phyloP scores from a whole-genome alignment of 495 filamentous ascomycete species.

The Penicillium desertorum region DNA sequence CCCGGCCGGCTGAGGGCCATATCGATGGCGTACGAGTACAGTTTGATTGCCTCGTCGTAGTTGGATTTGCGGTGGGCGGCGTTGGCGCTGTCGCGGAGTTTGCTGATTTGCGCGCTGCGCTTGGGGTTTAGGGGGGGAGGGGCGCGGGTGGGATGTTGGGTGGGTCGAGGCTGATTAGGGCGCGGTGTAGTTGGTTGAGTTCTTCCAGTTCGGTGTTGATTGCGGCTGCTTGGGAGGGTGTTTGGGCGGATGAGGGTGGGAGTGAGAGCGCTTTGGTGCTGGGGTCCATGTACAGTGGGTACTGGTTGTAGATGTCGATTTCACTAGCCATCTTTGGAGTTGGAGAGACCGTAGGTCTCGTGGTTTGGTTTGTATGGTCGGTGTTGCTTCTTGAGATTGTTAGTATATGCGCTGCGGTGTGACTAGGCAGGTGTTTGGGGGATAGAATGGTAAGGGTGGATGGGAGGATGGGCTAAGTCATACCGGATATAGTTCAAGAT shows the following conservation, averaged over 20 bases:
- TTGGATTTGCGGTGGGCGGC: conserved; percentile 71
- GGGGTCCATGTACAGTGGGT: conserved; percentile 79
- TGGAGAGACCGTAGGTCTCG: conserved; percentile 10
- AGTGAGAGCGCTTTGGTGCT: conserved; percentile 74
- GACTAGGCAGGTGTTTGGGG: conserved; percentile 4
- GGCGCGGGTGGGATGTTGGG: conserved; percentile 6
- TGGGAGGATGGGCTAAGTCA: neutral
- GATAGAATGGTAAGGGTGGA: neutral
- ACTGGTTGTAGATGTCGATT: conserved; percentile 75
- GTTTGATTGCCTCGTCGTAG: conserved; percentile 70
- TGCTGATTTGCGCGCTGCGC: conserved; percentile 78
- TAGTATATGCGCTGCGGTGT: conserved; percentile 16
- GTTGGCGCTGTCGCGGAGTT: conserved; percentile 89
- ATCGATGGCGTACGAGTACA: conserved; percentile 80
- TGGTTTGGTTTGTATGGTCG: conserved; percentile 6
- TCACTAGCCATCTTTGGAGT: conserved; percentile 34
- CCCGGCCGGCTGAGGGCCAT: conserved; percentile 79
- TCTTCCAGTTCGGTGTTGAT: conserved; percentile 64
- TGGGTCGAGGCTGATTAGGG: conserved; percentile 57
- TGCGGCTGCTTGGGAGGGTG: conserved; percentile 38
- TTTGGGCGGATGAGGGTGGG: conserved; percentile 32
- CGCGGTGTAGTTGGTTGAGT: conserved; percentile 73
- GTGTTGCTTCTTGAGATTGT: conserved; percentile 9
- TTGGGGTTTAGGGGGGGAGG: conserved; percentile 52
- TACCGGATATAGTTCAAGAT: neutral